phyloP scores from a whole-genome alignment of 2,329 filamentous ascomycete genomes.

The Fusarium napiforme region DNA sequence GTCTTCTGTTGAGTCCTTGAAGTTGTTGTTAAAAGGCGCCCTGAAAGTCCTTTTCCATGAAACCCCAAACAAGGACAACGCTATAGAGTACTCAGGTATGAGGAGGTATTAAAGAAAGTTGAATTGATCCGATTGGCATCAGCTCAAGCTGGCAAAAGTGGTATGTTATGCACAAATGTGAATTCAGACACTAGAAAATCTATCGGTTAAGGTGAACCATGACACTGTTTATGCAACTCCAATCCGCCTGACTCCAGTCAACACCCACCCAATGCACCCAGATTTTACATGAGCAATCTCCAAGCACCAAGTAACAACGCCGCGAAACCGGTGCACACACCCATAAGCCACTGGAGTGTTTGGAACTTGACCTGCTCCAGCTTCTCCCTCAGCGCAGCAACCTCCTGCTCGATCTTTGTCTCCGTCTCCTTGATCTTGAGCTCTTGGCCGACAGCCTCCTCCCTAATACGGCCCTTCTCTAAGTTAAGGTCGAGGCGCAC shows the following conservation, averaged over 20 bases:
- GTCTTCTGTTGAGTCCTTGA: background rate
- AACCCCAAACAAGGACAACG: background rate
- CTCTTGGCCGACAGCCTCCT: constrained; percentile 96
- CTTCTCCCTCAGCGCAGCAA: constrained; percentile 88
- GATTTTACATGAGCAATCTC: constrained; percentile 71
- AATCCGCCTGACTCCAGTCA: background rate
- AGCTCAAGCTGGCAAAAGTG: background rate
- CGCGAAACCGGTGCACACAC: constrained; percentile 76
- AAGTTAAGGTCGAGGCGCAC: constrained; percentile 93
- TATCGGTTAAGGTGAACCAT: constrained; percentile 36
- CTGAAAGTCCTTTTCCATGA: background rate
- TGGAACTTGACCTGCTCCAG: constrained; percentile 98
- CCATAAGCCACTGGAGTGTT: constrained; percentile 98
- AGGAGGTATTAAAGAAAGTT: background rate
- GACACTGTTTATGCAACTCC: constrained; percentile 16
- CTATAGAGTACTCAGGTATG: background rate
- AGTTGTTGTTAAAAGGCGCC: constrained; percentile 14
- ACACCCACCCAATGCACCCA: background rate
- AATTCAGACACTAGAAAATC: constrained; percentile 35
- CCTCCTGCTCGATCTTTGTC: constrained; percentile 97
- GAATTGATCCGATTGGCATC: background rate
- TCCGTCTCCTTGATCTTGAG: constrained; percentile 99
- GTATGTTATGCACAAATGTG: background rate
- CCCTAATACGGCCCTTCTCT: constrained; percentile 94
- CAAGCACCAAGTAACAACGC: constrained; percentile 76